phyloP scores from a whole-genome alignment of 495 filamentous ascomycete species.

The Diplogelasinospora grovesii region DNA sequence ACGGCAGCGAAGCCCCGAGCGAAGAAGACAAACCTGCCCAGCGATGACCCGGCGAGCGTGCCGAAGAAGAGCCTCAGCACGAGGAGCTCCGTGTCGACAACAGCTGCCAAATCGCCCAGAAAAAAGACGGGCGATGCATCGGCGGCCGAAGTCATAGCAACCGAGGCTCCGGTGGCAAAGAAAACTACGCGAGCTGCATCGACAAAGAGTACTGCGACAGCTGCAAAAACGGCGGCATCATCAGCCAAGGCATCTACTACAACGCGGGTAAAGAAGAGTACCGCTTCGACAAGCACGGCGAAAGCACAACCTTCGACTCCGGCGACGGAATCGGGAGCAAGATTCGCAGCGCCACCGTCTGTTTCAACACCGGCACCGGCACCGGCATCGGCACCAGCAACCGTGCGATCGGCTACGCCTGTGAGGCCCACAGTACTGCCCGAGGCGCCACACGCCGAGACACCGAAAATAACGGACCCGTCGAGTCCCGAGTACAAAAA shows the following conservation, averaged over 20 bases:
- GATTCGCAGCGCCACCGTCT: not conserved
- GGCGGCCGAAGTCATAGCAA: not conserved
- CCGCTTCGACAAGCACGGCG: no score
- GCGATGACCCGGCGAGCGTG: not conserved
- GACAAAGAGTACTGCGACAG: conserved; percentile 4
- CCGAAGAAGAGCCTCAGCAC: conserved; percentile 8
- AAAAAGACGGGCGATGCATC: conserved; percentile 3
- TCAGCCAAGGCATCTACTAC: not conserved
- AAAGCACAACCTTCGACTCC: not conserved
- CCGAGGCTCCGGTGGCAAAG: not conserved
- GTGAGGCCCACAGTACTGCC: no score
- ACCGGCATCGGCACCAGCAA: not conserved
- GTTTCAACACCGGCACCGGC: not conserved
- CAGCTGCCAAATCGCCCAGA: conserved; percentile 2
- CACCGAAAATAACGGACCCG: conserved; percentile 19
- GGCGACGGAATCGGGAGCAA: not conserved
- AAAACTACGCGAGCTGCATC: conserved; percentile 8
- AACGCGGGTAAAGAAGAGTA: no score
- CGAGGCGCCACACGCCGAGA: not conserved
- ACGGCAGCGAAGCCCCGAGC: conserved; percentile 5
- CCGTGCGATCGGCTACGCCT: not conserved
- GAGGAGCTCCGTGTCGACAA: conserved; percentile 1
- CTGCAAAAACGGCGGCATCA: conserved; percentile 3
- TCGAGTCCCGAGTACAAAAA: conserved; percentile 35
- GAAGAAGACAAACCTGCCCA: conserved; percentile 3